Base-by-base conservation (phyloP, 1,284 basidiomycete genomes). In the Phellopilus nigrolimitatus region DNA sequence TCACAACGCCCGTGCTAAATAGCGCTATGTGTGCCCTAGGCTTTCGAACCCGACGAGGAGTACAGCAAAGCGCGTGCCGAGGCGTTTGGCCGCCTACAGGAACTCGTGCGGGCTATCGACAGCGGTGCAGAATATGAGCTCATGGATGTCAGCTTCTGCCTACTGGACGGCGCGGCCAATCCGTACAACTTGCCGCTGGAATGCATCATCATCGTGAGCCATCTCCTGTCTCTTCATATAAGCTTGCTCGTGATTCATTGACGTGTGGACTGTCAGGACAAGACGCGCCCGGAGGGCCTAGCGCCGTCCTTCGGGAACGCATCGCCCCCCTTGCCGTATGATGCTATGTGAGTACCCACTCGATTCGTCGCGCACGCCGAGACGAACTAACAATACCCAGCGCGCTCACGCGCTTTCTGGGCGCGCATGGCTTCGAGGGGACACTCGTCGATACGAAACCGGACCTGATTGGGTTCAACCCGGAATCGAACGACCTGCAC, bases 251-350 rank as follows among this genome's bases (percentile, higher is more conserved):
- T 15, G 10, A 10, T 7, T 37, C 8, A 17, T 37, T n/a, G 34
- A 37, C 12, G 3, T 17, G 3, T 6, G 12, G 28, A 12, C 6
- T 36, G 9, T 19, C 25, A 58, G 57, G 57, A 58, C 47, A 46
- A 28, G 19, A 12, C 31, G 5, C 39, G 47, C 22, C 55, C 55
- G 4, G 42, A 46, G 1, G 56, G 51, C 4, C 40, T 57, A 22
- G 33, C 41, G 12, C 51, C 58, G 30, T 46, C 45, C 10, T 51
- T 37, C n/a, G 51, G 51, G 38, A 40, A 22, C n/a, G 43, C 47
- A 34, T 19, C 50, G 19, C 31, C 56, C 15, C 51, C 56, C 8
- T 27, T 43, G n/a, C 38, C 49, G 4, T 57, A 59, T 43, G 50
- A 56, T 43, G 44, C 50, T 30, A 40, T 43, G 57, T 58, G 27